Evolutionary conservation across 257 asterid species (phyloP), one percentile per base, ranked within the genome.

Genomic region (Scutellaria galericulata): DNA sequence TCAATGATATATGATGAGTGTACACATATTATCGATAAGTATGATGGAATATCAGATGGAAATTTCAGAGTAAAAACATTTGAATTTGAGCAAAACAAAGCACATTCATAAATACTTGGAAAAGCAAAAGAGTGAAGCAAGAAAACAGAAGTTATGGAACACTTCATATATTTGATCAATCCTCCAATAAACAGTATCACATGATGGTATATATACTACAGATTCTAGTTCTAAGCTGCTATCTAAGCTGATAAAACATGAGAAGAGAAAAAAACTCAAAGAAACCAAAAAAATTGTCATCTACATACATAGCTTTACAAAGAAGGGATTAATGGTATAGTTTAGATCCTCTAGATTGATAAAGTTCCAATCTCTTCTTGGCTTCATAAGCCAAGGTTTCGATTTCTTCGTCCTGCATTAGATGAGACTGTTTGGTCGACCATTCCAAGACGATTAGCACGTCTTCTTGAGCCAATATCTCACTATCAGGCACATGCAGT

Each of bases 401-500:
- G 2, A 89, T 76, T 0, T 66, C 70, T 3, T 87, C 75, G 40
- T 85, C 94, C 52, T 84, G 96, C 85, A 79, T 85, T 4, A 91
- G 46, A 9, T 27, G 27, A 11, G 72, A 64, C 55, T 87, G 94
- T 50, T 88, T 88, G 11, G 85, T 73, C 8, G 89, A 79, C 97
- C 96, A 90, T 37, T 87, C 96, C 62, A 90, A 41, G 69, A 79
- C 74, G 1, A 70, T 84, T 9, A 84, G 65, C 59, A 86, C 94
- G 5, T 87, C 92, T 10, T 86, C 87, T 14, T 87, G 70, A 0
- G 90, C 90, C 51, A 88, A 53, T 0, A 40, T 68, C 73, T 84
- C 89, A 51, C 84, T 86, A 24, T 89, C 97, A 0, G 97, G 96
- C 10, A 87, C 92, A 45, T 84, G 90, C 81, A 91, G 70, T 0